Percentiles rank a stretch among this genome's conserved stretches.
Conservation (phyloP, 2,329 filamentous ascomycete species). For the Calonectria multiphialidica region DNA sequence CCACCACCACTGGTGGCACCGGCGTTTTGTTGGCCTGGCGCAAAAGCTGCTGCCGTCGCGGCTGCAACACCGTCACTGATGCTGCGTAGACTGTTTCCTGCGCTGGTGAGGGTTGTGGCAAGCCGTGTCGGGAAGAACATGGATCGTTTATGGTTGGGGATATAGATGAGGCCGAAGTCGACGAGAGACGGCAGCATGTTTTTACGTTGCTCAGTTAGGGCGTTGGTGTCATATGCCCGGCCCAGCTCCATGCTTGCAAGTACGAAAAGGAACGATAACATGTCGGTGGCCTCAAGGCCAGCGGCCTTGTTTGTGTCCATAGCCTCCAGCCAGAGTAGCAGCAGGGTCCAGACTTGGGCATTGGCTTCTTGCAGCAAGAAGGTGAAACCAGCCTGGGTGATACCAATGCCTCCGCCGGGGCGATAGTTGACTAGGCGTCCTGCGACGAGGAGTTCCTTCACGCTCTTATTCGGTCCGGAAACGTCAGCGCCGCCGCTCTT, state of each 20-base stretch:
- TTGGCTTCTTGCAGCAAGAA: conserved; percentile 96
- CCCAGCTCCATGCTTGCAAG: conserved; percentile 94
- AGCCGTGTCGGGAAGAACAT: conserved; percentile 92
- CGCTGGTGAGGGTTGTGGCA: conserved; percentile 92
- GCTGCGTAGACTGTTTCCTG: conserved; percentile 79
- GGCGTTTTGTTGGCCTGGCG: conserved; percentile 49
- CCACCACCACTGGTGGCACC: conserved; percentile 47
- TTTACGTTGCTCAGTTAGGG: conserved; percentile 83
- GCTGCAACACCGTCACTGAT: conserved; percentile 77
- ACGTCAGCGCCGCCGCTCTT: conserved; percentile 58
- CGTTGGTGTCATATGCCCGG: conserved; percentile 88
- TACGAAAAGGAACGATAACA: conserved; percentile 96
- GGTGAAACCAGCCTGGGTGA: conserved; percentile 93
- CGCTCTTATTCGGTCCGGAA: conserved; percentile 75
- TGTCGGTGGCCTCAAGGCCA: conserved; percentile 89
- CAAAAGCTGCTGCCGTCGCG: conserved; percentile 64
- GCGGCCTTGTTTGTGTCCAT: conserved; percentile 70
- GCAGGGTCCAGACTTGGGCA: conserved; percentile 94
- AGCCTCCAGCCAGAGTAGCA: conserved; percentile 93
- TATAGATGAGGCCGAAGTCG: conserved; percentile 93
- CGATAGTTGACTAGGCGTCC: conserved; percentile 82
- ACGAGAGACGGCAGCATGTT: conserved; percentile 92
- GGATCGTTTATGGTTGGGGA: conserved; percentile 66
- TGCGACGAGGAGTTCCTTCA: conserved; percentile 84
- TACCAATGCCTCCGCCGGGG: conserved; percentile 76